Percentiles rank a stretch among this genome's conserved stretches.
phyloP scores from a whole-genome alignment of 2,329 filamentous ascomycete genomes.

The Fusarium luffae region DNA sequence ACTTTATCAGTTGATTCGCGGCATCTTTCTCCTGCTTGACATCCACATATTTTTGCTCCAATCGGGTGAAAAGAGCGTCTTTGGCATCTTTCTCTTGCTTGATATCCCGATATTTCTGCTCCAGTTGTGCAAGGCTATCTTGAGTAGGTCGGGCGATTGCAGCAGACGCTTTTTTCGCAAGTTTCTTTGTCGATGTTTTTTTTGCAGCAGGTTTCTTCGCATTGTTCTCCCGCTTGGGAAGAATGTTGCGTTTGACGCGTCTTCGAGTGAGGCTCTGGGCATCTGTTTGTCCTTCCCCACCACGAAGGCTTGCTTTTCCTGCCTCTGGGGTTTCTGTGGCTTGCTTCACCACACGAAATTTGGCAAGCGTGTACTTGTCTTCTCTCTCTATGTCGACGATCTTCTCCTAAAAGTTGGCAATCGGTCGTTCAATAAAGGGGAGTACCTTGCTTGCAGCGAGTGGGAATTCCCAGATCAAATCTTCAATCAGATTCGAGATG shows the following conservation, averaged over 20 bases:
- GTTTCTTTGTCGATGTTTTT: no score
- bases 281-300: no score
- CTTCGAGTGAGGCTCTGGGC: neutral
- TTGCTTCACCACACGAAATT: neutral
- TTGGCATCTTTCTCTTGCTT: neutral
- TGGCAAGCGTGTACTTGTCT: no score
- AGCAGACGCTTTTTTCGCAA: neutral
- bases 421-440: neutral
- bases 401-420: neutral
- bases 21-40: no score
- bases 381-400: neutral
- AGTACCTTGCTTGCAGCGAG: neutral
- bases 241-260: neutral
- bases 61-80: no score
- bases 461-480: neutral
- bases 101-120: no score
- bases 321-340: neutral
- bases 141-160: neutral
- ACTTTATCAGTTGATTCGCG: neutral
- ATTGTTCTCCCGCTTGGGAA: neutral
- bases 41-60: rapidly evolving
- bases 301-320: neutral
- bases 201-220: no score
- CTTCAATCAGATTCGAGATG: neutral
- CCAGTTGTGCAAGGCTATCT: neutral